Evolutionary conservation across 768 basidiomycete species (phyloP), one percentile per base, ranked within the genome.

Genomic region (Galerina sulciceps): DNA sequence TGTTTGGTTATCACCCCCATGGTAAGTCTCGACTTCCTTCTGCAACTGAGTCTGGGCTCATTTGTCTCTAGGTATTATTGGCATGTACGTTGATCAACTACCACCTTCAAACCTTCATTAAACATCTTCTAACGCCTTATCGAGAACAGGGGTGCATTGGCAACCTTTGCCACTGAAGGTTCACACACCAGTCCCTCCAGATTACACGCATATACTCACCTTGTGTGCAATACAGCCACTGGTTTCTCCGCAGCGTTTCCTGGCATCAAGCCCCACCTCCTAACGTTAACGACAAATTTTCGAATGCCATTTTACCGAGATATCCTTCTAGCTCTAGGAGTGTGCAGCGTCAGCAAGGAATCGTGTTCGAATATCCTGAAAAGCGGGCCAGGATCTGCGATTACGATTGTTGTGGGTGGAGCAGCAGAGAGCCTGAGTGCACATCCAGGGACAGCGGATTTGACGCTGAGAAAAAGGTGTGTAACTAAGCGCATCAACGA

Each of bases 1-100:
- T 99, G 13, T 99, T 99, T 74, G 97, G 96, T 8, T 98, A 98
- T 73, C 97, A 99, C 73, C 97, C 97, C 15, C 97, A 99, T 74
- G 97, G 96, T 89, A 59, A 35, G 83, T 55, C 18, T 8, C 18
- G n/a, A 1, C 58, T 36, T 18, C 59, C 4, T 35, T 26, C 22
- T 58, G 10, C 53, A 9, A 20, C 40, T 53, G 3, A 3, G n/a
- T 3, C 38, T 57, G 10, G 40, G 42, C 45, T 20, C 60, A 45
- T 55, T 43, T 2, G 17, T 3, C 15, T 23, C 23, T 63, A 95
- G 93, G 95, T 40, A 98, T 99, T 64, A 98, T 99, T 71, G 96
- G 96, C 66, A 98, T 97, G 95, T 96, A 79, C 68, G 90, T 75
- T 18, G 26, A 37, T 6, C 43, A 18, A 23, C 57, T 42, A 34